phyloP scores from a whole-genome alignment of 2,329 filamentous ascomycete species.

The Tympanopsis confertula region DNA sequence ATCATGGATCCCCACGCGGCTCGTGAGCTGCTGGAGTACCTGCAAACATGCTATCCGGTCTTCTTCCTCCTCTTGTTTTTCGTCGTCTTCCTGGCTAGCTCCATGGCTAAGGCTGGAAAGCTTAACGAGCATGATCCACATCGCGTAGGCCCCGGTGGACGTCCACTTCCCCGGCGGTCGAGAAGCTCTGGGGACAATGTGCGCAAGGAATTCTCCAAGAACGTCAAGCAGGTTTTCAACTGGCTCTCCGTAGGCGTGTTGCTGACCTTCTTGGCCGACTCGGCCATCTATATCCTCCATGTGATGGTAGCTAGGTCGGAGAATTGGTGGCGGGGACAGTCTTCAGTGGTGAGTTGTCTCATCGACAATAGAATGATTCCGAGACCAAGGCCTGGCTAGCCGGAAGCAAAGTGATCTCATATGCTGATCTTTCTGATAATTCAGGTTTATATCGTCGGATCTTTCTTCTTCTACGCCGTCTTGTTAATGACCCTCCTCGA shows the following conservation, averaged over 20 bases:
- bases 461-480: conserved; percentile 78
- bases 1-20: neutral
- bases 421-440: conserved; percentile 3
- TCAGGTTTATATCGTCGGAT: conserved; percentile 77
- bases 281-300: conserved; percentile 62
- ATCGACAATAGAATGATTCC: conserved; percentile 6
- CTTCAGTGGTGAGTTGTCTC: conserved; percentile 51
- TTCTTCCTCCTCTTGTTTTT: conserved; percentile 41
- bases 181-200: conserved; percentile 30
- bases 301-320: conserved; percentile 54
- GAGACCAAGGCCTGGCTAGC: conserved; percentile 3
- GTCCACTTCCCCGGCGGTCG: conserved; percentile 59
- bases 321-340: conserved; percentile 74
- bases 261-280: conserved; percentile 65
- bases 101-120: conserved; percentile 36
- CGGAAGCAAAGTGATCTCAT: conserved; percentile 4
- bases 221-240: conserved; percentile 62
- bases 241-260: conserved; percentile 63
- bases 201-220: conserved; percentile 43
- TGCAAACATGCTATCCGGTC: conserved; percentile 8
- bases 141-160: conserved; percentile 71
- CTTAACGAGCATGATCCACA: conserved; percentile 34
- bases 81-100: conserved; percentile 35
- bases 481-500: conserved; percentile 80
- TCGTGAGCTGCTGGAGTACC: neutral